Base-by-base conservation (phyloP, 2,329 filamentous ascomycete genomes). In the Colletotrichum cuscutae region DNA sequence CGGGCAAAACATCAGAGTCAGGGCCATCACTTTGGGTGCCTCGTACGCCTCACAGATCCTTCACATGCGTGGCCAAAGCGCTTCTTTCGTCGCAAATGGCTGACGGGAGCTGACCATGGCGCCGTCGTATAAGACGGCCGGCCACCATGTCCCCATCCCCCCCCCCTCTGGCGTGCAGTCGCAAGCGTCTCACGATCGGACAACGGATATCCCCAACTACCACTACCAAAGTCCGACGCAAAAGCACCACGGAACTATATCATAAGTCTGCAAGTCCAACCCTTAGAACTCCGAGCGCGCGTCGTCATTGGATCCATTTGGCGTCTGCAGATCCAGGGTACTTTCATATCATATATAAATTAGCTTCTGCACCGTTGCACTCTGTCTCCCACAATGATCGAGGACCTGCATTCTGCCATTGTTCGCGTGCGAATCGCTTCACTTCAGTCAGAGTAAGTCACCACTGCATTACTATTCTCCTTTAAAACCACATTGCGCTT, bases 391-490 rank as follows among this genome's bases (percentile, higher is more conserved):
- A 77, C 71, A 58, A 83, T 82, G 80, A 80, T 82, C 52, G 80
- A 84, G 54, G 83, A 86, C 59, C 78, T 87, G 53, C 83, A 85
- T 74, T 77, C 80, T 46, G 80, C 84, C 49, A 77, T 88, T 46
- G 81, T 83, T 68, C 84, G 85, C 64, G 80, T 88, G 72, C 85
- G 86, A 74, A 84, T 89, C 73, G 86, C 85, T 32, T 81, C 86
- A 32, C 78, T 87, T 46, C 84, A 86, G 78, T 83, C 82, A 57
- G 80, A 86, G 86, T 88, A 79, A 76, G 86, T 83, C 13, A n/a
- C 22, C 11, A n/a, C 26, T 53, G 12, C 24, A 12, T 53, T 52
- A 15, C 6, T 22, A 49, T 35, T n/a, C 26, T 35, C 59, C 62
- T 19, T 9, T 19, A 13, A 12, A 60, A 56, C 58, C 9, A 1